These are phyloP conservation scores for Aspergillus brasiliensis DNA, from an alignment of 2,329 filamentous ascomycete genomes.

Conservation along the genomic window DNA sequence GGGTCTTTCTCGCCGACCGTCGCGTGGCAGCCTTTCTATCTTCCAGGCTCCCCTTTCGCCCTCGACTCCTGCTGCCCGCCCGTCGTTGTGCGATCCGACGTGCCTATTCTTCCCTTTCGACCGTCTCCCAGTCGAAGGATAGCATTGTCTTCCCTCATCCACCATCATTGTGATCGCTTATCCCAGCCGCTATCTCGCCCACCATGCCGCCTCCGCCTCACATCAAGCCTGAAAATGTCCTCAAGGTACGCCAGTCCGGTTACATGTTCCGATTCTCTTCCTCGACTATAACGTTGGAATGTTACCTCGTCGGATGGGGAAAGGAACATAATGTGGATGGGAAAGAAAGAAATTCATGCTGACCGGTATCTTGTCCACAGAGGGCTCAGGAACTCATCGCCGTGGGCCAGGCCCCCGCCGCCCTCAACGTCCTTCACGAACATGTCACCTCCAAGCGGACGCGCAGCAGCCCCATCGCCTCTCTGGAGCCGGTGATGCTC, in stretches of 20 bases:
- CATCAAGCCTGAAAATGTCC: conserved; percentile 98
- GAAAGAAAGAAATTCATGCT: neutral
- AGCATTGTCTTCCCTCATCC: neutral
- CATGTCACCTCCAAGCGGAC: conserved; percentile 98
- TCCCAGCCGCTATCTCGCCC: conserved; percentile 41
- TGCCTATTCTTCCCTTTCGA: conserved; percentile 17
- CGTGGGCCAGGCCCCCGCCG: conserved; percentile 88
- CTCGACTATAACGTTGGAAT: neutral
- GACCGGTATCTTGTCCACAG: conserved; percentile 43
- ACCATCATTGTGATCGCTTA: conserved; percentile 20
- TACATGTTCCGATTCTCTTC: neutral
- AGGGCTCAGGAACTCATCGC: conserved; percentile 98
- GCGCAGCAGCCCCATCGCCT: conserved; percentile 93
- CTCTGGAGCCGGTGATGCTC: conserved; percentile 97
- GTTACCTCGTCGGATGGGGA: neutral
- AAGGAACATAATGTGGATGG: neutral
- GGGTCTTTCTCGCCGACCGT: conserved; percentile 30
- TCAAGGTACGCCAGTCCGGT: conserved; percentile 62
- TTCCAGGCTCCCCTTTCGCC: conserved; percentile 20
- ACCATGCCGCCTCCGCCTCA: conserved; percentile 92
- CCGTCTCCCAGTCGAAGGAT: conserved; percentile 6
- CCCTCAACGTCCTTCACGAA: conserved; percentile 93
- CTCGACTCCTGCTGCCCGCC: conserved; percentile 33
- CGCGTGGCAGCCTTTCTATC: conserved; percentile 40
- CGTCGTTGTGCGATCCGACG: conserved; percentile 26